Base-by-base conservation (phyloP, 192 early-diverging fungal species). In the Coemansia sp. region DNA sequence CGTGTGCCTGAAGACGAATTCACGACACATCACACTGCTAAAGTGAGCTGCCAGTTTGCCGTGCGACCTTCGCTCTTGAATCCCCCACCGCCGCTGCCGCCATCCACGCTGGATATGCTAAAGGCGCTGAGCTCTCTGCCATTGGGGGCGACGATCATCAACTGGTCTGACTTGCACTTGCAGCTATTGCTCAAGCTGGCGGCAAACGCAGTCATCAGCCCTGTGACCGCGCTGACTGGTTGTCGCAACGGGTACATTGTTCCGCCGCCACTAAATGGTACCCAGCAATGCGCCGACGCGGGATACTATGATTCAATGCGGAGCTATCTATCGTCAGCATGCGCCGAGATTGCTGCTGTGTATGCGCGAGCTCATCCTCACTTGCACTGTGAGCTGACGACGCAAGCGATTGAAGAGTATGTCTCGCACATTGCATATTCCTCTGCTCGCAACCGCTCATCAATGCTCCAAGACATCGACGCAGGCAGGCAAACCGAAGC, bases 161-260 rank as follows among this genome's bases (percentile, higher is more conserved):
- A 55, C 77, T 86, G 84, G 70, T 60, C 74, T 0, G 77, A 84
- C 19, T 74, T 90, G 38, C 76, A 87, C 33, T 64, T 67, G 17
- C 66, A 72, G 66, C 57, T 89, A 17, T 61, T 88, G 46, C 55
- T 84, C 7, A 90, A 92, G 76, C 78, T 89, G 13, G 87, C 87
- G 14, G 86, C 90, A 63, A 92, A 92, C 65, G 77, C 86, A 0
- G 82, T 84, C 19, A 86, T 92, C 60, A 91, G 91, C 43, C 91
- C 91, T 2, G 66, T 90, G 9, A 87, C 89, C 1, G 87, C 89
- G 10, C 63, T 91, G 42, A 69, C 87, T 6, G 82, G 76, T 21
- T 72, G 81, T 13, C 84, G 72, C 57, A 92, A 92, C 64, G 88
- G 88, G 2, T 77, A 63, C 9, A 37, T 91, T 37, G 64, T 82